Base-by-base conservation (phyloP, 2,329 filamentous ascomycete genomes). In the Xylariales sp. region DNA sequence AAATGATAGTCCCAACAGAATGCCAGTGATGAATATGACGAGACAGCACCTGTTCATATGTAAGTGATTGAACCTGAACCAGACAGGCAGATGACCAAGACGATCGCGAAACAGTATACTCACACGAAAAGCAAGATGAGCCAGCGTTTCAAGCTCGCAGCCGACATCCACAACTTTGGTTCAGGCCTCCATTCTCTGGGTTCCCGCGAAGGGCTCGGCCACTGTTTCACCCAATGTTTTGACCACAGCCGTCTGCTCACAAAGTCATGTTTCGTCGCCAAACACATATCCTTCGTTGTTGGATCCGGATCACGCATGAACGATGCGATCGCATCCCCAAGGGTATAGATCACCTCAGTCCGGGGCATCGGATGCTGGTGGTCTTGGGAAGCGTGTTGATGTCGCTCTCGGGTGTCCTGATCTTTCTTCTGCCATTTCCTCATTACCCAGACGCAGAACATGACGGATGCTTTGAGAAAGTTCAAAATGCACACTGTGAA, bases 311-410 rank as follows among this genome's bases (percentile, higher is more conserved):
- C 31, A 4, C 44, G 44, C 45, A 58, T 49, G 35, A 59, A 60
- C 0, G 54, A 58, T 3, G 44, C 42, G 7, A 59, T 52, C 11
- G 56, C 53, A 42, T 60, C 54, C 15, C 57, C 52, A 12, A 60
- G 46, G 1, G 57, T 61, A 25, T 49, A 54, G 1, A 56, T 16
- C 1, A 48, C 24, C 3, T 44, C 22, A n/a, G n/a, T n/a, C n/a
- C n/a, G n/a, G n/a, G n/a, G n/a, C n/a, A n/a, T n/a, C n/a, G n/a
- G n/a, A n/a, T n/a, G n/a, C n/a, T n/a, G n/a, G n/a, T n/a, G n/a
- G n/a, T n/a, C n/a, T n/a, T n/a, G n/a, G n/a, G n/a, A n/a, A n/a
- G n/a, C n/a, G n/a, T 19, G 39, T 7, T n/a, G 10, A 12, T 35
- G 21, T 12, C 39, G 34, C 15, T 46, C 37, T 8, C 33, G 25